These are phyloP conservation scores for Glebionis coronaria DNA, from an alignment of 129 eudicot species.

Conservation along the genomic window DNA sequence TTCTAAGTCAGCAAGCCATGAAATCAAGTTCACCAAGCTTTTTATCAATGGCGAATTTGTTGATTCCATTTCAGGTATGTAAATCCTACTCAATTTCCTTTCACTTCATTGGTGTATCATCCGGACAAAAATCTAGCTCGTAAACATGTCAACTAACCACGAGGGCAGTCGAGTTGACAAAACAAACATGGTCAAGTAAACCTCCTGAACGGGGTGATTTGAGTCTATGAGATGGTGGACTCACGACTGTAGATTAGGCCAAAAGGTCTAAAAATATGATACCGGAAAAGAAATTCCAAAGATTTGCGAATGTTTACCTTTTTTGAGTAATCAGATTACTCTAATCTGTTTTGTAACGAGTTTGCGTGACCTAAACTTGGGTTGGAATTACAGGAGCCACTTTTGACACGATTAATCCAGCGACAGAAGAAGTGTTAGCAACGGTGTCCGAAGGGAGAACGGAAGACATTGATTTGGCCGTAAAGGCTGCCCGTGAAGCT, in stretches of 20 bases:
- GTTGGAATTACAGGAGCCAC: constrained; percentile 46
- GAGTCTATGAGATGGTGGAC: too few relatives aligned
- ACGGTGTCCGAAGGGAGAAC: constrained; percentile 60
- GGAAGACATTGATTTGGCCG: constrained; percentile 86
- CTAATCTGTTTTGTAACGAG: not conserved
- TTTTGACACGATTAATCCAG: constrained; percentile 69
- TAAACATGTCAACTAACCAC: not conserved
- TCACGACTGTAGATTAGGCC: too few relatives aligned
- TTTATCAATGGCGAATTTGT: constrained; percentile 69
- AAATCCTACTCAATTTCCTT: not conserved
- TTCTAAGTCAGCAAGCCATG: constrained; percentile 13
- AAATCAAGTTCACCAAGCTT: constrained; percentile 68
- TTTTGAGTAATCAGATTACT: not conserved
- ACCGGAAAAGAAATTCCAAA: not conserved
- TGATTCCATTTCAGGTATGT: constrained; percentile 39
- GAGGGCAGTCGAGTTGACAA: not conserved
- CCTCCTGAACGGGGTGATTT: too few relatives aligned
- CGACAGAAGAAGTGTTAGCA: constrained; percentile 63
- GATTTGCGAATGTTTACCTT: not conserved
- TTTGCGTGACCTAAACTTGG: not conserved
- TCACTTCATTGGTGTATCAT: not conserved
- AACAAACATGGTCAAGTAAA: too few relatives aligned
- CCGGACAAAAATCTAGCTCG: not conserved
- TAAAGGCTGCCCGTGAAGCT: constrained; percentile 88
- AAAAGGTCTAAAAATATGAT: too few relatives aligned